Evolutionary conservation across 768 basidiomycete genomes (phyloP), one percentile per base, ranked within the genome.

Genomic region (Naganishia randhawae): DNA sequence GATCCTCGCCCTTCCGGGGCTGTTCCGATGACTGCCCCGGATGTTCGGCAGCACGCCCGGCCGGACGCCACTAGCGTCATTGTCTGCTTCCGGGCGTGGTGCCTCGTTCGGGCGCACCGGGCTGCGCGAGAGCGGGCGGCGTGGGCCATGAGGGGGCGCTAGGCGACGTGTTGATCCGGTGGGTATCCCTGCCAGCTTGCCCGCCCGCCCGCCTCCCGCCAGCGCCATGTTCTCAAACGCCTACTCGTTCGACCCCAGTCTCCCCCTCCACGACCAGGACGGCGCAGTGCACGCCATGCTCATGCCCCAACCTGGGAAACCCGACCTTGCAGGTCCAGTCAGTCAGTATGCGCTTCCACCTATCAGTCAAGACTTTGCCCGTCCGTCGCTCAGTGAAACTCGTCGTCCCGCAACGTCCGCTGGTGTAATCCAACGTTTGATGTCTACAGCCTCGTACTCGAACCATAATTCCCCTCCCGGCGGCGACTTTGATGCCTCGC

Each of bases 331-430:
- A 3, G 29, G 31, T 22, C 31, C 41, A 61, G 32, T 35, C 14
- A 61, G 57, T 61, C 57, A 61, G 57, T 61, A 61, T 17, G 70
- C 74, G 35, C 72, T 80, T 13, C 77, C 78, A 19, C 74, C 77
- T 1, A 80, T 80, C 41, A 75, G 74, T 4, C 71, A 76, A 17
- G 76, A 77, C 54, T 80, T 78, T 63, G 72, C 71, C 14, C 69
- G 77, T 51, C 78, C 77, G 19, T 74, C 67, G 19, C 39, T 69
- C 10, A 71, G 61, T 31, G 77, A 77, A 29, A 74, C 76, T 8
- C 71, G 75, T 25, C 70, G 78, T 48, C 78, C 77, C 14, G 76
- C 77, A 2, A 78, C 78, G 17, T 75, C 76, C n/a, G 75, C 74
- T 16, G 78, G 78, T 27, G 73, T 75, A 3, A 39, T 77, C 1